phyloP scores from a whole-genome alignment of 352 stramenopile genomes.

The Phytopythium oedochilum region DNA sequence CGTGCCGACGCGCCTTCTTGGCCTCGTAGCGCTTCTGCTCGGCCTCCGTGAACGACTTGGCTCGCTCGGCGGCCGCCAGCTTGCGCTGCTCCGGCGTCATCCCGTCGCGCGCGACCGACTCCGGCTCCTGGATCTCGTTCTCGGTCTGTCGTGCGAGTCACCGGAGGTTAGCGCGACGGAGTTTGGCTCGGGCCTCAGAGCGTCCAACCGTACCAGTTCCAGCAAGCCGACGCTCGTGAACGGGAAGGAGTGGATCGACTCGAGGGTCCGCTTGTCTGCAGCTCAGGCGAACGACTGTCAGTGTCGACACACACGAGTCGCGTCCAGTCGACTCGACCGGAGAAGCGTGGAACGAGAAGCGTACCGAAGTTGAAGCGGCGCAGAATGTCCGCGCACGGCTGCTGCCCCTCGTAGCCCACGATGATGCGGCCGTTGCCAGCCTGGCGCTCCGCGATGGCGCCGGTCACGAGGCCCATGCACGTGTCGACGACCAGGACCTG shows the following conservation, averaged over 20 bases:
- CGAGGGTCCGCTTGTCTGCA: conserved; percentile 58
- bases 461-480: conserved; percentile 90
- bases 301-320: not conserved
- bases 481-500: conserved; percentile 92
- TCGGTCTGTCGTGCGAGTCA: conserved; percentile 25
- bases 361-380: conserved; percentile 85
- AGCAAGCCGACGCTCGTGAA: conserved; percentile 59
- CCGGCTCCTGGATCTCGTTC: conserved; percentile 39
- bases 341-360: not conserved
- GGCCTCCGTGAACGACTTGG: conserved; percentile 77
- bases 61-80: conserved; percentile 62
- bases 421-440: conserved; percentile 66
- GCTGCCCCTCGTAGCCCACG: conserved; percentile 68
- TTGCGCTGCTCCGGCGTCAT: conserved; percentile 57
- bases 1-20: conserved; percentile 63
- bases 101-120: conserved; percentile 42
- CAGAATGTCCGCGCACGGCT: conserved; percentile 68
- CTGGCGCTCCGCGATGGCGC: conserved; percentile 84
- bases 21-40: conserved; percentile 77
- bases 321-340: no score
- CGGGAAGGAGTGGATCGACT: conserved; percentile 74
- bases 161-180: not conserved
- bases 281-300: not conserved
- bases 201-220: conserved; percentile 19
- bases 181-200: not conserved